A percentile compares a stretch with the other conserved stretches of the same genome.
Evolutionary conservation across 139 green algal genomes (phyloP).

Genomic region (Closterium sp.): DNA sequence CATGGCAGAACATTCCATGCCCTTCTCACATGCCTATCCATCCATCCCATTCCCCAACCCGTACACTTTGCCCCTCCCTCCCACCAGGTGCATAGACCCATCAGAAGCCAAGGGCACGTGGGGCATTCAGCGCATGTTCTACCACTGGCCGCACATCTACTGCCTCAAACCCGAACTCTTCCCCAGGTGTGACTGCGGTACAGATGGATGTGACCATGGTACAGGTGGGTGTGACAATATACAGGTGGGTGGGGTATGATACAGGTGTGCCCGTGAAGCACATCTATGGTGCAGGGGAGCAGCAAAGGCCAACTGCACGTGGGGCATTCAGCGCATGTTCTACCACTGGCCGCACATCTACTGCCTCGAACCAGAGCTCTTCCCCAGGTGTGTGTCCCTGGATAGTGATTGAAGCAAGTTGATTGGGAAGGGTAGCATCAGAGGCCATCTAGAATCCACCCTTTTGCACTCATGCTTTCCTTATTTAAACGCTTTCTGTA

Average conservation of each 20-base stretch:
- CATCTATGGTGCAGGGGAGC: background rate
- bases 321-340: slow-evolving; percentile 34
- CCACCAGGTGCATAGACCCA: background rate
- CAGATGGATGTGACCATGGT: background rate
- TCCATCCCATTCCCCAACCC: no score
- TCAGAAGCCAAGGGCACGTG: slow-evolving; percentile 13
- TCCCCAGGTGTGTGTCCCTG: background rate
- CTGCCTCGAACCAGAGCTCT: slow-evolving; percentile 12
- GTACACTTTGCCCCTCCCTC: no score
- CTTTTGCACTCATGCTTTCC: no score
- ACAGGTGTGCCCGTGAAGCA: background rate
- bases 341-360: slow-evolving; percentile 42
- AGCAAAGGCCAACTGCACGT: background rate
- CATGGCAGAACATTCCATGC: no score
- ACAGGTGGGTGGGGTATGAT: background rate
- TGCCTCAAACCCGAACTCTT: slow-evolving; percentile 18
- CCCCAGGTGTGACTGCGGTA: slow-evolving; percentile 14
- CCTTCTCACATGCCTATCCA: no score
- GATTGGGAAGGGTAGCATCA: no score
- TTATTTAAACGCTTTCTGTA: no score
- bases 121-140: slow-evolving; percentile 39
- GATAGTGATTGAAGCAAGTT: no score
- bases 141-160: slow-evolving; percentile 41
- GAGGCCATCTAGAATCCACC: no score
- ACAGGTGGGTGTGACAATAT: background rate